A percentile compares a stretch with the other conserved stretches of the same genome.
These are phyloP conservation scores for Xylaria polymorpha DNA, from an alignment of 2,329 filamentous ascomycete species.

Conservation along the genomic window DNA sequence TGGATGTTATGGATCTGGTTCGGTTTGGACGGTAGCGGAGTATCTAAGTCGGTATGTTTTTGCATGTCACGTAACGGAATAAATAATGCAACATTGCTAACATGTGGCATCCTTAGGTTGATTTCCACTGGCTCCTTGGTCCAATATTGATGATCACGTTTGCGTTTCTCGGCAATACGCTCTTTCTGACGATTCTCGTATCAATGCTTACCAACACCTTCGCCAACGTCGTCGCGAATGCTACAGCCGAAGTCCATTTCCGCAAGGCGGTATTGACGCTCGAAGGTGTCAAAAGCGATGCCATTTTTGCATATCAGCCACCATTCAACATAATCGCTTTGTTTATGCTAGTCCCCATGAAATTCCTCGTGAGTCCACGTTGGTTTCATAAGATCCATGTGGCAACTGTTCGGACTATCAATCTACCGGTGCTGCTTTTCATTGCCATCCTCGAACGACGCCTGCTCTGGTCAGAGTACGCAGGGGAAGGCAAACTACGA, in stretches of 20 bases:
- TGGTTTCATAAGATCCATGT: slow-evolving; percentile 95
- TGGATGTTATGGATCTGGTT: slow-evolving; percentile 98
- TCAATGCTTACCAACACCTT: slow-evolving; percentile 90
- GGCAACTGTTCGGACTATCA: slow-evolving; percentile 76
- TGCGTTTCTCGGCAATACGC: slow-evolving; percentile 85
- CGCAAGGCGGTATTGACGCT: slow-evolving; percentile 83
- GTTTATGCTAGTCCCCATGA: slow-evolving; percentile 78
- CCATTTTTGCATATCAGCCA: slow-evolving; percentile 83
- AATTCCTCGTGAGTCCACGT: slow-evolving; percentile 79
- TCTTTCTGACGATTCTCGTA: slow-evolving; percentile 89
- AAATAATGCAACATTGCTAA: not conserved
- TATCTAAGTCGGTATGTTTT: slow-evolving; percentile 63
- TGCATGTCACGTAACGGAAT: not conserved
- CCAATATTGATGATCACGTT: slow-evolving; percentile 85
- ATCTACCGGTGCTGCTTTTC: slow-evolving; percentile 77
- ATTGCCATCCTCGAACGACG: slow-evolving; percentile 78
- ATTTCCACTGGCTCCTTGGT: slow-evolving; percentile 83
- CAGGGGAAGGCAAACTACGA: slow-evolving; percentile 41
- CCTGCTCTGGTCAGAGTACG: slow-evolving; percentile 67
- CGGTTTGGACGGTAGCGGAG: slow-evolving; percentile 78
- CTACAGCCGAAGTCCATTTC: slow-evolving; percentile 86
- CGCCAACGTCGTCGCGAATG: slow-evolving; percentile 79
- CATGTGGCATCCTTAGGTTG: slow-evolving; percentile 56
- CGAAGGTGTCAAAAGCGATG: slow-evolving; percentile 86
- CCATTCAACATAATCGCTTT: slow-evolving; percentile 87